Evolutionary conservation across 2,329 filamentous ascomycete genomes (phyloP).

Genomic region (Stemphylium vesicarium): DNA sequence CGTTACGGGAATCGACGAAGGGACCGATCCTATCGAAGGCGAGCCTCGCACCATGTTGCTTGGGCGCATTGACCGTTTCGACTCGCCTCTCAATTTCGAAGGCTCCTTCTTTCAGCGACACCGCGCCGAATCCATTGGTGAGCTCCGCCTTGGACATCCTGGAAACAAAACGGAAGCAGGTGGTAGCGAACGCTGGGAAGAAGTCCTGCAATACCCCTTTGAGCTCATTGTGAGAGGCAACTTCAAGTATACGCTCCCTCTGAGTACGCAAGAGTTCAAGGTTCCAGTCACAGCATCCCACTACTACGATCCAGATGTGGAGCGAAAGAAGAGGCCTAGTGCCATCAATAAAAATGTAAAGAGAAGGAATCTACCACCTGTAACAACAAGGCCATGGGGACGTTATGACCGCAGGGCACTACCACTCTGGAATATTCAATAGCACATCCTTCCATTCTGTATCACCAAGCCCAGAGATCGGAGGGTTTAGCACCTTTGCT

Average conservation of each 20-base stretch:
- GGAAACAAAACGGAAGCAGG: constrained; percentile 86
- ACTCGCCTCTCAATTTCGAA: constrained; percentile 87
- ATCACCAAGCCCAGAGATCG: constrained; percentile 24
- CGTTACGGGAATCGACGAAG: constrained; percentile 53
- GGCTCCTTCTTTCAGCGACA: constrained; percentile 83
- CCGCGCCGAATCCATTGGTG: constrained; percentile 75
- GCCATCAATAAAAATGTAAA: constrained; percentile 12
- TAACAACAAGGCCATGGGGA: constrained; percentile 34
- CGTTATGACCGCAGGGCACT: constrained; percentile 39
- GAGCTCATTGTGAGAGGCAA: constrained; percentile 91
- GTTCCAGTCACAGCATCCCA: constrained; percentile 55
- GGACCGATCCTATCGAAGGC: constrained; percentile 67
- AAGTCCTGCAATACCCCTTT: constrained; percentile 88
- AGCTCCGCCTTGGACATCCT: constrained; percentile 80
- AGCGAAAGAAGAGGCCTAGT: constrained; percentile 41
- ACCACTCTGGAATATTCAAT: constrained; percentile 19
- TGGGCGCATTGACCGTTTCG: constrained; percentile 85
- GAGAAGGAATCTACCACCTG: constrained; percentile 18
- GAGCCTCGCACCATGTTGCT: constrained; percentile 84
- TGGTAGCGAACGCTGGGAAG: constrained; percentile 86
- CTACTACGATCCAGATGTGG: constrained; percentile 44
- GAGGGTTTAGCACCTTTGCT: constrained; percentile 15
- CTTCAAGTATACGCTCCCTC: constrained; percentile 76
- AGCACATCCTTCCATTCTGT: constrained; percentile 25
- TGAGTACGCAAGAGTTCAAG: constrained; percentile 62